phyloP scores from a whole-genome alignment of 2,329 filamentous ascomycete species.

The Beauveria sp. region DNA sequence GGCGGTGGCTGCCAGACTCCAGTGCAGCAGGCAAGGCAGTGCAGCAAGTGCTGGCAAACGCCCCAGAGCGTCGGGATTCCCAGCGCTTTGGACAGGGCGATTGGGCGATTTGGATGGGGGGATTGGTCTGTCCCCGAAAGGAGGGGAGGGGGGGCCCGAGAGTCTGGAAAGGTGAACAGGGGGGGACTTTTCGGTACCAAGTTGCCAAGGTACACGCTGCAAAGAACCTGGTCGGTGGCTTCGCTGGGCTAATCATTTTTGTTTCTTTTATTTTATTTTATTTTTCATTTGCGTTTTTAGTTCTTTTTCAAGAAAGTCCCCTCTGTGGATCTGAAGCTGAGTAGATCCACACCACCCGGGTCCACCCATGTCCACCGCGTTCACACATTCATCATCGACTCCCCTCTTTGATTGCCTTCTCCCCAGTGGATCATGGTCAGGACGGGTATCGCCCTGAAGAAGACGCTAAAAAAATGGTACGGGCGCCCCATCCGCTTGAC shows the following conservation, averaged over 20 bases:
- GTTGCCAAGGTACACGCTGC: background rate
- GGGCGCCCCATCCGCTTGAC: background rate
- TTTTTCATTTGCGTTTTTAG: too few relatives aligned
- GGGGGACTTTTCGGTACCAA: background rate
- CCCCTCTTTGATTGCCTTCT: background rate
- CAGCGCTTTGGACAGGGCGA: conserved; percentile 5
- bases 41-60: background rate
- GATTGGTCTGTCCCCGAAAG: background rate
- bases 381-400: background rate
- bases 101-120: background rate
- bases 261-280: background rate
- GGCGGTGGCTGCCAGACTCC: background rate
- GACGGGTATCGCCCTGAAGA: conserved; percentile 9
- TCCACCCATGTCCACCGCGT: background rate
- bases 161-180: conserved; percentile 10
- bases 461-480: background rate
- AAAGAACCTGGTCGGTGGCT: background rate
- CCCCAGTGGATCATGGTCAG: conserved; percentile 2
- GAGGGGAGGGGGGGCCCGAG: conserved; percentile 8
- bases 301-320: too few relatives aligned
- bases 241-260: background rate
- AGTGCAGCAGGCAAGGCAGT: background rate
- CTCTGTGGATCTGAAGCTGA: background rate
- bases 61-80: conserved; percentile 7
- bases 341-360: background rate